phyloP scores from a whole-genome alignment of 495 filamentous ascomycete genomes.

The Daldinia caldariorum region DNA sequence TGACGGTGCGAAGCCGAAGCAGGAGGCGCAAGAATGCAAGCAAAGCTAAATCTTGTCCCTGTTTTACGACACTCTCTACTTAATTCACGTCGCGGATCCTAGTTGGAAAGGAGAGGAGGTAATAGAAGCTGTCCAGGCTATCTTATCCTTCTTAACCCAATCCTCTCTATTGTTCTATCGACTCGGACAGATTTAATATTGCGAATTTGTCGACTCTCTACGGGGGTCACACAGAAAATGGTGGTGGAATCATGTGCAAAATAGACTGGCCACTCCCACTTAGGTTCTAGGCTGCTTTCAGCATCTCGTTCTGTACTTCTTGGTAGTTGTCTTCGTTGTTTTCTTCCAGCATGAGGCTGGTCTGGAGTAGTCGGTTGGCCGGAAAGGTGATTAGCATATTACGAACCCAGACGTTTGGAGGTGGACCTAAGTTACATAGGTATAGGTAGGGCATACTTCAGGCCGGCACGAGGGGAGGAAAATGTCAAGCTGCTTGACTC shows the following conservation, averaged over 20 bases:
- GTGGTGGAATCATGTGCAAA: conserved; percentile 43
- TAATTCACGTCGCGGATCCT: conserved; percentile 30
- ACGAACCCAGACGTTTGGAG: conserved; percentile 30
- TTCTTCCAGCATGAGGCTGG: conserved; percentile 40
- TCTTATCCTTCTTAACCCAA: conserved; percentile 19
- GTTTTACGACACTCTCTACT: conserved; percentile 19
- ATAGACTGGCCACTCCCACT: conserved; percentile 48
- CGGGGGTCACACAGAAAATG: conserved; percentile 36
- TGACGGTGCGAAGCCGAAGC: conserved; percentile 95
- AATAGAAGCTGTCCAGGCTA: conserved; percentile 9
- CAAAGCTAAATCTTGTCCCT: conserved; percentile 76
- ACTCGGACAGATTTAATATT: conserved; percentile 33
- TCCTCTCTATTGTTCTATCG: conserved; percentile 31
- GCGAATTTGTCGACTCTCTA: conserved; percentile 39
- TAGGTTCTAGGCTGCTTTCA: conserved; percentile 45
- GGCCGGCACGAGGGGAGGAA: conserved; percentile 25
- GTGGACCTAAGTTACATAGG: conserved; percentile 14
- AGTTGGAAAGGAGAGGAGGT: conserved; percentile 20
- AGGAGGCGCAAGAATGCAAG: conserved; percentile 99
- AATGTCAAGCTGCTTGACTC: conserved; percentile 35
- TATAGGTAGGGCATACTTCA: conserved; percentile 20
- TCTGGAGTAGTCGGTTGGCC: conserved; percentile 43
- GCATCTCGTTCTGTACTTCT: conserved; percentile 48
- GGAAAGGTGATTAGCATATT: conserved; percentile 39
- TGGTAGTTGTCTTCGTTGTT: conserved; percentile 44